phyloP scores from a whole-genome alignment of 2,329 filamentous ascomycete species.

The Arachnomyces sp. region DNA sequence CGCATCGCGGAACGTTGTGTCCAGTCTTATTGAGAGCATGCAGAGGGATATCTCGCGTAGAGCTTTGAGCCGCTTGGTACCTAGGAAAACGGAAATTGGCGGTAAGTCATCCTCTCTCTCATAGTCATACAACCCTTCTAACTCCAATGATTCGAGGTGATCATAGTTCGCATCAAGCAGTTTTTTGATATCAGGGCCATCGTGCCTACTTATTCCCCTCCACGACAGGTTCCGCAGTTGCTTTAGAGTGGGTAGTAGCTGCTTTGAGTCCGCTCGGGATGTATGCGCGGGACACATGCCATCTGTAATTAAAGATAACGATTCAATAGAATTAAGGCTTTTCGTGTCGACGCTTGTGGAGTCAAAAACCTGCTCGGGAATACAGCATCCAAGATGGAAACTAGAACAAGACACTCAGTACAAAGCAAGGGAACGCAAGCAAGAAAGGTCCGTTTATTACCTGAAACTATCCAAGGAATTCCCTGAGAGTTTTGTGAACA shows the following conservation, averaged over 20 bases:
- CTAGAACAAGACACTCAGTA: background rate
- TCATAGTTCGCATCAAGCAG: background rate
- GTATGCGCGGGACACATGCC: background rate
- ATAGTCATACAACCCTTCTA: background rate
- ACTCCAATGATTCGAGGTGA: conserved; percentile 2
- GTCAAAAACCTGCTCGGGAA: conserved; percentile 1
- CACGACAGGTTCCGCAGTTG: conserved; percentile 2
- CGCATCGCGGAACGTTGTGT: background rate
- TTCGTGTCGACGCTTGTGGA: background rate
- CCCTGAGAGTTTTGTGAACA: background rate
- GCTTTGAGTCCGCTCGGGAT: too few species aligned
- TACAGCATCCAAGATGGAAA: conserved; percentile 3
- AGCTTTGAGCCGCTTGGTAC: background rate
- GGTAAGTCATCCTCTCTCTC: too few species aligned
- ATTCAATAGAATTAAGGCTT: background rate
- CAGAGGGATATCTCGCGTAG: conserved; percentile 1
- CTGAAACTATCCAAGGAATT: conserved; percentile 1
- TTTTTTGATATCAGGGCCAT: background rate
- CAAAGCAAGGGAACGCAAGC: background rate
- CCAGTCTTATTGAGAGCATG: background rate
- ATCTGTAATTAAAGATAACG: conserved; percentile 1
- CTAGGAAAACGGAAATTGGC: too few species aligned
- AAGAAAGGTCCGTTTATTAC: conserved; percentile 1
- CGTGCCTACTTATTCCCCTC: background rate
- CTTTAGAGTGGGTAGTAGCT: conserved; percentile 1